Evolutionary conservation across 2,329 filamentous ascomycete species (phyloP), one percentile per base, ranked within the genome.

Genomic region (Chrysoporthe austroafricana): DNA sequence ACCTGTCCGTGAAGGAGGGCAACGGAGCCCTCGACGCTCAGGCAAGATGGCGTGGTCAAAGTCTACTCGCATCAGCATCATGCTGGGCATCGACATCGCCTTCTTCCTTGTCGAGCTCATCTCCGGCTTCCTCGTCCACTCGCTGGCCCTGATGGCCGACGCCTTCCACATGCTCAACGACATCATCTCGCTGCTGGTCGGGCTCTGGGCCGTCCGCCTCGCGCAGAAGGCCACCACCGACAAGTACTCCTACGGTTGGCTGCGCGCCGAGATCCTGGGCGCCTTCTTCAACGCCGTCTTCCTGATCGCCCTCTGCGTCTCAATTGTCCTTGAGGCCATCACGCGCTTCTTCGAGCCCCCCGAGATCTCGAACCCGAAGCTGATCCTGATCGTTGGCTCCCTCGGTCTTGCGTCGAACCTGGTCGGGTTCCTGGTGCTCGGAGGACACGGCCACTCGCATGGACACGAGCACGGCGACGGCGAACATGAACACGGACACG

Each of bases 81-180:
- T 99, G 86, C 89, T 99, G 78, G 91, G 83, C 71, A 97, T 99
- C 76, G 95, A 98, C 81, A 85, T 90, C 63, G 85, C 87, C 52
- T 99, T 99, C 83, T 97, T 99, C 81, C 80, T 97, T 60, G 83
- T 98, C 68, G 96, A 99, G 81, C 82, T 99, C 70, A 88, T 91
- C 67, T 89, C 91, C 70, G 95, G 96, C 70, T 93, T 97, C 83
- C 83, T 90, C 71, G 93, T 97, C 69, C 91, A 94, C 76, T 98
- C 96, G 21, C 87, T 99, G 73, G 96, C 96, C 48, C 86, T 99
- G 68, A 94, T 96, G 76, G 96, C 96, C 64, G 96, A 99, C 82
- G 94, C 96, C 69, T 99, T 99, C 79, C 96, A 99, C 81, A 99
- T 99, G 96, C 85, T 99, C 70, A 99, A 99, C 83, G 96, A 99